A percentile compares a stretch with the other conserved stretches of the same genome.
phyloP scores from a whole-genome alignment of 192 early-diverging fungal genomes.

The Obelidium mucronatum region DNA sequence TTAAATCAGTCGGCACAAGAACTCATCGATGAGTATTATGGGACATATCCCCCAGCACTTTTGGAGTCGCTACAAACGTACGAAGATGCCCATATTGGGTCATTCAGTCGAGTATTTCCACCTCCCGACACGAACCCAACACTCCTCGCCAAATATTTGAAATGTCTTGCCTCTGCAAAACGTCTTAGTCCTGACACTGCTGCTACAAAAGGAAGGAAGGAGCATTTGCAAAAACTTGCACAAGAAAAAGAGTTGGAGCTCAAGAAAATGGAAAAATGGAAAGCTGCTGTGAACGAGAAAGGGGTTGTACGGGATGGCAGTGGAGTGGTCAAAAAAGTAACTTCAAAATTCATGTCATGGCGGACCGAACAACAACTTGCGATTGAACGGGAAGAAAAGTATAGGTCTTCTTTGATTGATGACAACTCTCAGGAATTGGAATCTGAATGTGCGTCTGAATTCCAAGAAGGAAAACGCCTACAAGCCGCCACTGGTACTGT shows the following conservation, averaged over 20 bases:
- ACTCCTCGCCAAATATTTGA: slow-evolving; percentile 25
- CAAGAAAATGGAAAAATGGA: slow-evolving; percentile 9
- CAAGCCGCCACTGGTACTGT: no score
- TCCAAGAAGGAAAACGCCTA: no score
- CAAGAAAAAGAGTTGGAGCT: background rate
- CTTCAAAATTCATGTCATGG: slow-evolving; percentile 25
- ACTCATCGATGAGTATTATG: slow-evolving; percentile 9
- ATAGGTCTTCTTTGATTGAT: no score
- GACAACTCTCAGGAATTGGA: no score
- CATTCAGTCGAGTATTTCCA: slow-evolving; percentile 55
- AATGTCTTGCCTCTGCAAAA: slow-evolving; percentile 15
- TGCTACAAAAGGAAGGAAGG: slow-evolving; percentile 6
- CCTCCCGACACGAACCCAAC: slow-evolving; percentile 33
- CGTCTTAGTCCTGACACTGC: slow-evolving; percentile 10
- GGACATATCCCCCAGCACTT: background rate
- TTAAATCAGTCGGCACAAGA: slow-evolving; percentile 17
- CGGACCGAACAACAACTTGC: background rate
- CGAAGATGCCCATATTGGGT: slow-evolving; percentile 52
- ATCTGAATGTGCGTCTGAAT: no score
- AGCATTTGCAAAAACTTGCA: background rate
- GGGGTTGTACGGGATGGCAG: slow-evolving; percentile 5
- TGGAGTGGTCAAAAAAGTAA: slow-evolving; percentile 4
- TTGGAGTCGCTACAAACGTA: slow-evolving; percentile 16
- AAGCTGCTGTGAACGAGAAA: background rate
- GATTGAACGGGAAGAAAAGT: no score